Evolutionary conservation across 2,329 filamentous ascomycete genomes (phyloP).

Genomic region (Teratosphaeria viscida): DNA sequence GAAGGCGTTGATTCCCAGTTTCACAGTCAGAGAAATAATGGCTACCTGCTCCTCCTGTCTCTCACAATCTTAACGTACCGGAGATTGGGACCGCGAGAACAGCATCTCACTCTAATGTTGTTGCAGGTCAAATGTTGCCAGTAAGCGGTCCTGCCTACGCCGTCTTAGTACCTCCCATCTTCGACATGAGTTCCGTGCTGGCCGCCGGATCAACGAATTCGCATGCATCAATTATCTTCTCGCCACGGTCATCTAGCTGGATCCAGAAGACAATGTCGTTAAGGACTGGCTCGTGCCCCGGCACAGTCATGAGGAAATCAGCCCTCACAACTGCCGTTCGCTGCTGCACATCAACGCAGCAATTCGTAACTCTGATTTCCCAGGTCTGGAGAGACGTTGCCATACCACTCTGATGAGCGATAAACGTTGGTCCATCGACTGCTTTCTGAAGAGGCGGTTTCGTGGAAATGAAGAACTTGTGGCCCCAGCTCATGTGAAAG

Average conservation of each 20-base stretch:
- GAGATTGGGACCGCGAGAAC: neutral
- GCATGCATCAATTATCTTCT: conserved; percentile 16
- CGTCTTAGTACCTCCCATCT: neutral
- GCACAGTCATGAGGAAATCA: conserved; percentile 19
- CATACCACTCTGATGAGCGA: conserved; percentile 17
- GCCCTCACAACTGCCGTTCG: conserved; percentile 14
- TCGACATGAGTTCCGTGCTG: conserved; percentile 3
- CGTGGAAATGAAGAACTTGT: conserved; percentile 19
- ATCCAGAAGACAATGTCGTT: conserved; percentile 27
- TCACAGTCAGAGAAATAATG: neutral
- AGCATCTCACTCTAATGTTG: no score
- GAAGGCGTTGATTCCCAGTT: neutral
- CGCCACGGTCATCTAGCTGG: conserved; percentile 16
- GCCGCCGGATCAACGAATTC: conserved; percentile 27
- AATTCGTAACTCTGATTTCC: conserved; percentile 12
- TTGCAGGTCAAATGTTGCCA: neutral
- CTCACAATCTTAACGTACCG: neutral
- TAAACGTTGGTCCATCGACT: conserved; percentile 13
- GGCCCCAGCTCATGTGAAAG: conserved; percentile 22
- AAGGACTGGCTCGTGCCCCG: conserved; percentile 12
- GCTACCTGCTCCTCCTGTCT: neutral
- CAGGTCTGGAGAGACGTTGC: conserved; percentile 15
- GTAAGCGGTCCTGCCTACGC: neutral
- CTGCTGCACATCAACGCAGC: conserved; percentile 20
- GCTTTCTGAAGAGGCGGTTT: conserved; percentile 14